Percentiles rank a stretch among this genome's conserved stretches.
These are phyloP conservation scores for Malus asiatica DNA, from an alignment of 306 rosid genomes.

Conservation along the genomic window DNA sequence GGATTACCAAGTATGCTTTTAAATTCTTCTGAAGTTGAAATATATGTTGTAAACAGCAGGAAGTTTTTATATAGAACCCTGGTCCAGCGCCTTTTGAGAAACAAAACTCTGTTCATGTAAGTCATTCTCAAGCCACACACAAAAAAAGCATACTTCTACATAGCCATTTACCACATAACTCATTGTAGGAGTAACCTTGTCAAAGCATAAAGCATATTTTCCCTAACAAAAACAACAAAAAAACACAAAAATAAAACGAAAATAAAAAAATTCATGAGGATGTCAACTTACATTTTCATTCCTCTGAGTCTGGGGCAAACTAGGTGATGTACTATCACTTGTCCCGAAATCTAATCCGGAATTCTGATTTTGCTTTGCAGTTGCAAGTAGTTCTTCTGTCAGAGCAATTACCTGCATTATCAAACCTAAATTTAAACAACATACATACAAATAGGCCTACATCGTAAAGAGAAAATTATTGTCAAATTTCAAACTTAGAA, in stretches of 20 bases:
- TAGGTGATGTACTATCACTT: slow-evolving; percentile 35
- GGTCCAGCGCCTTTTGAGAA: neutral
- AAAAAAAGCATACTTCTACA: neutral
- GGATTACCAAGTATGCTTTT: neutral
- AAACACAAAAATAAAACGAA: neutral
- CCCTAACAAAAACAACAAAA: neutral
- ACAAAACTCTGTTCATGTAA: neutral
- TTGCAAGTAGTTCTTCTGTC: slow-evolving; percentile 84
- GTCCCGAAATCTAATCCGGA: slow-evolving; percentile 34
- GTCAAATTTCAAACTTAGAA: slow-evolving; percentile 62
- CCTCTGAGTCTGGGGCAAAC: slow-evolving; percentile 30
- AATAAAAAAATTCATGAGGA: neutral
- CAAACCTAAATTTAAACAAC: slow-evolving; percentile 26
- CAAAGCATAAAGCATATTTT: neutral
- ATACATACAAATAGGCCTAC: slow-evolving; percentile 2
- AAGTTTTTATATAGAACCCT: neutral
- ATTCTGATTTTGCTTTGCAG: slow-evolving; percentile 72
- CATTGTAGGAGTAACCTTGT: neutral
- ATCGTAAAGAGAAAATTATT: slow-evolving; percentile 34
- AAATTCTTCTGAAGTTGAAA: neutral
- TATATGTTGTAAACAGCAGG: neutral
- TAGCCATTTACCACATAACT: neutral
- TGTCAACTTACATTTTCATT: slow-evolving; percentile 34
- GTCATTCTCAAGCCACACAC: neutral
- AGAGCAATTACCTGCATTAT: slow-evolving; percentile 73